phyloP scores from a whole-genome alignment of 2,329 filamentous ascomycete species.

The Hymenotorrendiella dingleyae region DNA sequence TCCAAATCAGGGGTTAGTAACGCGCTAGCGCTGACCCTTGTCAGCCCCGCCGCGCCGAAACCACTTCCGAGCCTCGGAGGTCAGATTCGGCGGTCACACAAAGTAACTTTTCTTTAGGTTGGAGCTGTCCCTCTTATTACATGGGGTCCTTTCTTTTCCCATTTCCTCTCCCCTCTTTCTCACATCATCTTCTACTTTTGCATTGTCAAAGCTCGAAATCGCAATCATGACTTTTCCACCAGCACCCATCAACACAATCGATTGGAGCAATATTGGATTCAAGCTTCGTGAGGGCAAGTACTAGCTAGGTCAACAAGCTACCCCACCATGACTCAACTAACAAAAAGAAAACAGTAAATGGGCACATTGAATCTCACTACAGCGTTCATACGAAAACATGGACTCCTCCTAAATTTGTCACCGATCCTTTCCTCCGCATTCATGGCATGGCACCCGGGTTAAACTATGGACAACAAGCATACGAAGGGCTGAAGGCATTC shows the following conservation, averaged over 20 bases:
- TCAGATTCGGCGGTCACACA: slow-evolving; percentile 5
- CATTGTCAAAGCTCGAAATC: too few species aligned
- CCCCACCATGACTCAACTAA: too few species aligned
- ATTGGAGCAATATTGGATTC: slow-evolving; percentile 94
- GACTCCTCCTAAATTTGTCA: slow-evolving; percentile 71
- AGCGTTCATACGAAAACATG: slow-evolving; percentile 68
- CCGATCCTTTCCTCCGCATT: slow-evolving; percentile 77
- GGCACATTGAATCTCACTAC: slow-evolving; percentile 87
- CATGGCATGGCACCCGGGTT: slow-evolving; percentile 93
- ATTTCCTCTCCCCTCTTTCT: slow-evolving; percentile 2
- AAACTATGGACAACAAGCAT: slow-evolving; percentile 97
- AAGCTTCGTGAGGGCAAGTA: slow-evolving; percentile 73
- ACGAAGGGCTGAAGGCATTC: slow-evolving; percentile 98
- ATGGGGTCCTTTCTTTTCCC: not conserved
- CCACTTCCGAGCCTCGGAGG: too few species aligned
- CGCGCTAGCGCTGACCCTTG: too few species aligned
- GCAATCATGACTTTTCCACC: slow-evolving; percentile 58
- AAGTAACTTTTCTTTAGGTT: slow-evolving; percentile 3
- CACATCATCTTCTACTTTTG: not conserved
- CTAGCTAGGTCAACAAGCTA: too few species aligned
- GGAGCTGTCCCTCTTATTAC: too few species aligned
- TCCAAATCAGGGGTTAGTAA: too few species aligned
- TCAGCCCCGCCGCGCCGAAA: too few species aligned
- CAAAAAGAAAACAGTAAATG: too few species aligned
- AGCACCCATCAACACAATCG: slow-evolving; percentile 70